Conservation (phyloP, 108 stramenopile species). For the Pseudonitzschia multiseries region DNA sequence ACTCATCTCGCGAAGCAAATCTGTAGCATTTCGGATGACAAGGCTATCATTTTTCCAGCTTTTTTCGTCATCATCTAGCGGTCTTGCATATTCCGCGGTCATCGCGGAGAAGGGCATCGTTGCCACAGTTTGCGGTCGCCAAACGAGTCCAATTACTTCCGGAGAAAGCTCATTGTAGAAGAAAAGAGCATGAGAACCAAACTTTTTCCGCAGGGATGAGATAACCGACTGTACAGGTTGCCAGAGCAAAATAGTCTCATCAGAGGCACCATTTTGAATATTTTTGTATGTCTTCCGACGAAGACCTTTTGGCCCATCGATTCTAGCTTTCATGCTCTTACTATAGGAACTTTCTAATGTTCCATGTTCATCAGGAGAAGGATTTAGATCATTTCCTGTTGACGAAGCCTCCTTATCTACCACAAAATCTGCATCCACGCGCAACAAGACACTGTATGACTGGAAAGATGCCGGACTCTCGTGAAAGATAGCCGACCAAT, state of each 20-base stretch:
- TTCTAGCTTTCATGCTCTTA: constrained; percentile 51
- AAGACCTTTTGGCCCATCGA: constrained; percentile 63
- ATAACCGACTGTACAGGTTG: constrained; percentile 67
- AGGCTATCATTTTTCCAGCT: constrained; percentile 66
- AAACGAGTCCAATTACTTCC: constrained; percentile 75
- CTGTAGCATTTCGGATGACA: constrained; percentile 56
- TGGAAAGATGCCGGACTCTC: constrained; percentile 67
- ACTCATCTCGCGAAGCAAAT: constrained; percentile 62
- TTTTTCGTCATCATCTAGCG: constrained; percentile 31
- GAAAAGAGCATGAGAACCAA: constrained; percentile 67
- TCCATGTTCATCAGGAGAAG: constrained; percentile 15
- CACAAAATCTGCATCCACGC: constrained; percentile 60
- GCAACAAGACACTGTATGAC: constrained; percentile 74
- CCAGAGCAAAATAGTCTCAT: constrained; percentile 46
- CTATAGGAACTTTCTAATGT: constrained; percentile 52
- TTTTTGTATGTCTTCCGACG: constrained; percentile 75
- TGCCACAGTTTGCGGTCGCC: constrained; percentile 67
- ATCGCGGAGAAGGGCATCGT: constrained; percentile 64
- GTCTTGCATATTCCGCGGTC: constrained; percentile 63
- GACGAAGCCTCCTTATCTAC: constrained; percentile 72
- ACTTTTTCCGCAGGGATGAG: constrained; percentile 45
- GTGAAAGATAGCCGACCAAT: constrained; percentile 68
- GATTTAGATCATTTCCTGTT: constrained; percentile 33
- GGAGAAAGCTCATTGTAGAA: constrained; percentile 82
- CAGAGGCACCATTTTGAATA: constrained; percentile 23